Percentiles rank a stretch among this genome's conserved stretches.
phyloP scores from a whole-genome alignment of 2,329 filamentous ascomycete genomes.

The Conoideocrella luteorostrata region DNA sequence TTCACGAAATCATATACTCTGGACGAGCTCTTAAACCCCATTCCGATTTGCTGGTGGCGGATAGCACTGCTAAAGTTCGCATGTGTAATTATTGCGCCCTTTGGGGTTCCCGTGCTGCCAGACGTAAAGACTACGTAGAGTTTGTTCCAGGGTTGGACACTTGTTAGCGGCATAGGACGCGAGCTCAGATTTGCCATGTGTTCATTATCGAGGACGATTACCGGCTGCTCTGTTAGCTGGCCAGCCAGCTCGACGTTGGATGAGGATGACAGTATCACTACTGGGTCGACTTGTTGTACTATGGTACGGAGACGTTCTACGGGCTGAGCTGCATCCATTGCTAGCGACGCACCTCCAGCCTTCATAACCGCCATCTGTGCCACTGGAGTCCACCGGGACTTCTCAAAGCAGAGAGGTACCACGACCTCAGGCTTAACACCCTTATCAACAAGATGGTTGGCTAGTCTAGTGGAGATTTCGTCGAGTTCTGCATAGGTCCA shows the following conservation, averaged over 20 bases:
- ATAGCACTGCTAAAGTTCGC: constrained; percentile 8
- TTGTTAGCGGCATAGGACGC: too few species aligned
- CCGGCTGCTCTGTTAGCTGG: not conserved
- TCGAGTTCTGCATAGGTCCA: constrained; percentile 19
- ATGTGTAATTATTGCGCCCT: constrained; percentile 14
- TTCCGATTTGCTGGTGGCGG: constrained; percentile 1
- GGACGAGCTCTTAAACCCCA: constrained; percentile 3
- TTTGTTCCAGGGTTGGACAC: not conserved
- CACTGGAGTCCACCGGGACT: constrained; percentile 19
- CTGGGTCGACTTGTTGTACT: constrained; percentile 6
- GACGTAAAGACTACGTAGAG: constrained; percentile 14
- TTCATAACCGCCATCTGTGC: constrained; percentile 21
- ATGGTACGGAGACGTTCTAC: constrained; percentile 11
- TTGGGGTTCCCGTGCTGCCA: constrained; percentile 16
- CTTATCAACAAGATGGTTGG: constrained; percentile 5
- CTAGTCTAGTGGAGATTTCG: constrained; percentile 13
- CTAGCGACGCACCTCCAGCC: constrained; percentile 21
- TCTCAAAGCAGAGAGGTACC: constrained; percentile 22
- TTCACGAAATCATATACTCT: constrained; percentile 10
- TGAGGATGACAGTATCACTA: constrained; percentile 7
- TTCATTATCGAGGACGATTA: constrained; percentile 3
- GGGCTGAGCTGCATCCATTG: constrained; percentile 19
- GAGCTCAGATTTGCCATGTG: constrained; percentile 26
- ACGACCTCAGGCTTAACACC: constrained; percentile 8
- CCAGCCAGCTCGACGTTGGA: constrained; percentile 12